Evolutionary conservation across 176 grass and related monocot genomes (phyloP), one percentile per base, ranked within the genome.

Genomic region (Lolium multiflorum): DNA sequence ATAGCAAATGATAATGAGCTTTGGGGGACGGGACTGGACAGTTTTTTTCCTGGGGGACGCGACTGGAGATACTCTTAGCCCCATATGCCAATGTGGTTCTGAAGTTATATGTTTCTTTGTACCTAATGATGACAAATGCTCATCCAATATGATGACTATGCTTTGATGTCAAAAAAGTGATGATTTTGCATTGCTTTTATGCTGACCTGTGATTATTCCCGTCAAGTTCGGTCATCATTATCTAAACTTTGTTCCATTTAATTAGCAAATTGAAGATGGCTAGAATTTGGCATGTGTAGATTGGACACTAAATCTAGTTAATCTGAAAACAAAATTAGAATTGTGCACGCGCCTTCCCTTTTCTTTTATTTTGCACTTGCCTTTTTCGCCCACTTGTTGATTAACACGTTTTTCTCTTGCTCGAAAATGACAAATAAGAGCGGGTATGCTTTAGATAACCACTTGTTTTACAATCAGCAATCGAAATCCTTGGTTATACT

Each of bases 151-250:
- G 2, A 35, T 35, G 31, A 35, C 4, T 0, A 70, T 6, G 20
- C 65, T 69, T 25, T 71, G n/a, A n/a, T n/a, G n/a, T n/a, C n/a
- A n/a, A n/a, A n/a, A n/a, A n/a, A n/a, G n/a, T n/a, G n/a, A n/a
- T n/a, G n/a, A n/a, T n/a, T n/a, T n/a, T n/a, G n/a, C n/a, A n/a
- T n/a, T n/a, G 50, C 20, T 11, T 71, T 16, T 3, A 11, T 1
- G 9, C 62, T 12, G 1, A 16, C 82, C 4, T 10, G 22, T 84
- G 12, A 76, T 64, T 51, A 84, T 84, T 73, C 31, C 48, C 47
- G 10, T 14, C 3, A 59, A 5, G 28, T 50, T 20, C 22, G 2
- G 4, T 2, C 71, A 84, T 64, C 71, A 38, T 64, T 50, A 64
- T 11, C 55, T 15, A 22, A 11, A 57, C 11, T 47, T 26, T 44